Evolutionary conservation across 1,139 yeast genomes (phyloP).

Genomic region (Blastobotrys arbuscula): DNA sequence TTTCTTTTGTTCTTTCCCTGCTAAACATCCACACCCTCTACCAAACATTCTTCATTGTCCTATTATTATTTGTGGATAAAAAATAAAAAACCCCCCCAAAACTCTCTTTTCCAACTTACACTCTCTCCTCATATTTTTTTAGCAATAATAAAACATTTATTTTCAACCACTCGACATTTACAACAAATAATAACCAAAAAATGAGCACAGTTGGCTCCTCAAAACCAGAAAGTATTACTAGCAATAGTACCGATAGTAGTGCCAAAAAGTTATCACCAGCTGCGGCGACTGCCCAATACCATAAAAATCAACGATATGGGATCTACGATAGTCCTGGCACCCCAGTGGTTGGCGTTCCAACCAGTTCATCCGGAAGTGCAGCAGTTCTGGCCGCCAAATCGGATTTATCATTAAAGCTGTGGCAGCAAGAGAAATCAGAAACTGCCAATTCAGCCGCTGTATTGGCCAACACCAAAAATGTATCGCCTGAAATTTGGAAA

Average conservation of each 20-base stretch:
- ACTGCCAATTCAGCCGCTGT: constrained; percentile 38
- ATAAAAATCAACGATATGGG: constrained; percentile 73
- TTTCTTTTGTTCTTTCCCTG: no score
- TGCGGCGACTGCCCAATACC: constrained; percentile 41
- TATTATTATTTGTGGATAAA: background rate
- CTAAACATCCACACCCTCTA: background rate
- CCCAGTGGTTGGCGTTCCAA: constrained; percentile 61
- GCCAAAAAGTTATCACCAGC: constrained; percentile 20
- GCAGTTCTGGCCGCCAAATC: constrained; percentile 35
- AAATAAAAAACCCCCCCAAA: background rate
- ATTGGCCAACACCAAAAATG: constrained; percentile 29
- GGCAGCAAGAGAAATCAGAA: constrained; percentile 31
- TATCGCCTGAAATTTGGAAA: constrained; percentile 31
- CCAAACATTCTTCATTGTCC: background rate
- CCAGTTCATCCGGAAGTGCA: constrained; percentile 32
- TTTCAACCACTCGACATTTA: background rate
- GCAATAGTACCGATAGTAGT: background rate
- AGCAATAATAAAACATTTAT: background rate
- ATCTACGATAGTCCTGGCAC: constrained; percentile 64
- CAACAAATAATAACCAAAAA: background rate
- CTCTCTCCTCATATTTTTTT: background rate
- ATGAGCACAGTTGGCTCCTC: constrained; percentile 1
- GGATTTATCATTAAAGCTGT: constrained; percentile 33
- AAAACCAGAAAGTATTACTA: background rate
- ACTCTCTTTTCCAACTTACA: background rate